These are phyloP conservation scores for Penicillium nordicum DNA, from an alignment of 2,329 filamentous ascomycete species.

Conservation along the genomic window DNA sequence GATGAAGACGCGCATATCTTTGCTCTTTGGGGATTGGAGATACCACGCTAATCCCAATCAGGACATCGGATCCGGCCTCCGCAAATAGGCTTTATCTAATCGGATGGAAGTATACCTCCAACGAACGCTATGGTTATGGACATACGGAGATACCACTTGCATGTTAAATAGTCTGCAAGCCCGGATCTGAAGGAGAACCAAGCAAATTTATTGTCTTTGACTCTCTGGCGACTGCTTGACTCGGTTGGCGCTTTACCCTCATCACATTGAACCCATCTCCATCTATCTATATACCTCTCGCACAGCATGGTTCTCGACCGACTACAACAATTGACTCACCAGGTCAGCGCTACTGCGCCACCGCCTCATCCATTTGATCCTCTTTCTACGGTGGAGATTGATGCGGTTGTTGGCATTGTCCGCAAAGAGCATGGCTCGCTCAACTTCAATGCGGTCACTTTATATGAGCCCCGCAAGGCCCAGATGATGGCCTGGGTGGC, in stretches of 20 bases:
- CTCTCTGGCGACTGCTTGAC: not conserved
- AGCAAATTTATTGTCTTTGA: not conserved
- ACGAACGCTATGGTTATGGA: not conserved
- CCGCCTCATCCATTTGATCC: conserved; percentile 74
- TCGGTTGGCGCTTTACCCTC: not conserved
- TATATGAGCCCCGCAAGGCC: conserved; percentile 80
- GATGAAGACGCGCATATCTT: conserved; percentile 19
- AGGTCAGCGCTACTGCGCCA: conserved; percentile 54
- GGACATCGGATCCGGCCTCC: conserved; percentile 58
- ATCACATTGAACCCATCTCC: not conserved
- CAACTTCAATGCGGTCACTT: conserved; percentile 80
- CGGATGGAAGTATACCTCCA: conserved; percentile 1
- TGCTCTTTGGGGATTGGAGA: conserved; percentile 14
- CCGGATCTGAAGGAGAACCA: not conserved
- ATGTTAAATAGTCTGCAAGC: conserved; percentile 10
- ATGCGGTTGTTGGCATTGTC: conserved; percentile 64
- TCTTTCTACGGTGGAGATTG: conserved; percentile 69
- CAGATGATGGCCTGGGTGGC: conserved; percentile 79
- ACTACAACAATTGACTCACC: conserved; percentile 61
- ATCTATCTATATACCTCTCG: not conserved
- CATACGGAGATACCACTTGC: not conserved
- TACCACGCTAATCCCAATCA: conserved; percentile 48
- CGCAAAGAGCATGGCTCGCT: conserved; percentile 67
- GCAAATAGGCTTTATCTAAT: conserved; percentile 19
- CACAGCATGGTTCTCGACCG: conserved; percentile 58